phyloP scores from a whole-genome alignment of 768 basidiomycete genomes.

The Tylopilus sp. region DNA sequence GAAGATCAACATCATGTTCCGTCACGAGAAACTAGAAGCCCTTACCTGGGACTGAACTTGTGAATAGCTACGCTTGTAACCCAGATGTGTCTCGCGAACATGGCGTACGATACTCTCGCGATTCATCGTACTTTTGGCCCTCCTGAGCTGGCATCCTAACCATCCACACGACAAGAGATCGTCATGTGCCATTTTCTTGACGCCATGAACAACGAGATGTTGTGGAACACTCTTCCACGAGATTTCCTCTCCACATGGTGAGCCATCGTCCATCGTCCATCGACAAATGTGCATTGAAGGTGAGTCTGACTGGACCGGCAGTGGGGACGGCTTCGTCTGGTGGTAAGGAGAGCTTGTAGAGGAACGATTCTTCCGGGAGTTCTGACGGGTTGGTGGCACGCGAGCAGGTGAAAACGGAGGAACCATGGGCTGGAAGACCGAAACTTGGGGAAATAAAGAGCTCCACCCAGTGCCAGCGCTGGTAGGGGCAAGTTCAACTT shows the following conservation, averaged over 20 bases:
- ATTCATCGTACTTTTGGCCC: background rate
- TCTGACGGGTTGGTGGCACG: background rate
- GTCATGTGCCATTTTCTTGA: background rate
- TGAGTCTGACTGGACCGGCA: background rate
- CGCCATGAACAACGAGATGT: conserved; percentile 10
- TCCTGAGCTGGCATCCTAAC: conserved; percentile 3
- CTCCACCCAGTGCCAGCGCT: fast-evolving
- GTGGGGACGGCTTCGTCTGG: background rate
- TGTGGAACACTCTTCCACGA: background rate
- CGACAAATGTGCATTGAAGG: background rate
- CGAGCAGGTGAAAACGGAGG: no score
- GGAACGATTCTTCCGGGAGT: background rate
- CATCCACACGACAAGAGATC: background rate
- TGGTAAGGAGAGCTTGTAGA: background rate
- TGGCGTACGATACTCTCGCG: conserved; percentile 20
- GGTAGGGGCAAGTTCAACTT: background rate
- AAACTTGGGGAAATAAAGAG: background rate
- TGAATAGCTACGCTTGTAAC: conserved; percentile 1
- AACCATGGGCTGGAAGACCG: background rate
- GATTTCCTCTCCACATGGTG: background rate
- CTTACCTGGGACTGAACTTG: background rate
- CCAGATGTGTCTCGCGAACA: conserved; percentile 12
- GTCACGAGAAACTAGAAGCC: background rate
- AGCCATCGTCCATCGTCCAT: conserved; percentile 5
- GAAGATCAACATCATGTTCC: background rate